These are phyloP conservation scores for Solanum chmielewskii DNA, from an alignment of 257 asterid species.

Conservation along the genomic window DNA sequence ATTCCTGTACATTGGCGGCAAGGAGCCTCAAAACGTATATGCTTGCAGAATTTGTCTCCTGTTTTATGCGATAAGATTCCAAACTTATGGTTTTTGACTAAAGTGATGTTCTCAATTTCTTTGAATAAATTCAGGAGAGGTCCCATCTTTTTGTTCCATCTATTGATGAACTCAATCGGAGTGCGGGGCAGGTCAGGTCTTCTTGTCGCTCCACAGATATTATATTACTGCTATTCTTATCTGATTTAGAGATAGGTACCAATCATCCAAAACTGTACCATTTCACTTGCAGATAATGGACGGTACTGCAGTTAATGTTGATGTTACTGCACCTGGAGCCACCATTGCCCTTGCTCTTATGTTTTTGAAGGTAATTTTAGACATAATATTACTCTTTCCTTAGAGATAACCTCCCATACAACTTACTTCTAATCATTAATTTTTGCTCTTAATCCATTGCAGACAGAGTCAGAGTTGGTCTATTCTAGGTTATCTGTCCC, in stretches of 20 bases:
- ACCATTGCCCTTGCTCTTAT: conserved; percentile 78
- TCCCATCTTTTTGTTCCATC: conserved; percentile 28
- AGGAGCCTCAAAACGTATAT: conserved; percentile 53
- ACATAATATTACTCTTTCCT: not conserved
- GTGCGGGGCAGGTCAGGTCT: conserved; percentile 59
- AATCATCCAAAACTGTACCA: conserved; percentile 10
- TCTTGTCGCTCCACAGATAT: not conserved
- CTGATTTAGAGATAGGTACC: not conserved
- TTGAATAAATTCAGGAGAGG: conserved; percentile 43
- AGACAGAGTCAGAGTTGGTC: conserved; percentile 86
- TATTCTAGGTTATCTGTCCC: conserved; percentile 79
- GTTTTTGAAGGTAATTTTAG: conserved; percentile 68
- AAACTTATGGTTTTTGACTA: not conserved
- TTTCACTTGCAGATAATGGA: conserved; percentile 46
- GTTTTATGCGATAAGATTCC: not conserved
- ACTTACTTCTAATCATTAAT: conserved; percentile 1
- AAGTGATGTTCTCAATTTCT: conserved; percentile 11
- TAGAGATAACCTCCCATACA: not conserved
- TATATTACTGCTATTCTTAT: not conserved
- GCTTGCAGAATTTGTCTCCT: not conserved
- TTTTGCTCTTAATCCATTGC: conserved; percentile 2
- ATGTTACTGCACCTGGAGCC: conserved; percentile 96
- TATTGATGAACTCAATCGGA: conserved; percentile 58
- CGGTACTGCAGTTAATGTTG: conserved; percentile 61
- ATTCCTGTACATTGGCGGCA: conserved; percentile 81